Evolutionary conservation across 2,329 filamentous ascomycete species (phyloP).

Genomic region (Intubia oerlemansii): DNA sequence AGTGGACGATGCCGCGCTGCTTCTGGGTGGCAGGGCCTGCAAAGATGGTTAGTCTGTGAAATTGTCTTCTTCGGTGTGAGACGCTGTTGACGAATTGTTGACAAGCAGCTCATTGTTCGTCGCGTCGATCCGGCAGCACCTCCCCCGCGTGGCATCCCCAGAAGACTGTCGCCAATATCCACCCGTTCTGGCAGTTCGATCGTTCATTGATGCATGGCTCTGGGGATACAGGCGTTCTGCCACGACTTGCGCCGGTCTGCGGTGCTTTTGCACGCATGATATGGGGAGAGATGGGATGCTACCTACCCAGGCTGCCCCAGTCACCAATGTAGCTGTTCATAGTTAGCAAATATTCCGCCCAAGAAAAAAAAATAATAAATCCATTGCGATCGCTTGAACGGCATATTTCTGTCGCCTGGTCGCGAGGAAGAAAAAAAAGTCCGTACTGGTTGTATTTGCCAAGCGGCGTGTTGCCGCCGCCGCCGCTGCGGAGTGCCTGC

Average conservation of each 20-base stretch:
- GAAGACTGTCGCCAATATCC: neutral
- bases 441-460: conserved; percentile 24
- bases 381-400: no score
- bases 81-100: neutral
- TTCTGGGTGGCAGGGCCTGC: conserved; percentile 8
- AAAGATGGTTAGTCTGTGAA: neutral
- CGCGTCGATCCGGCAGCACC: no score
- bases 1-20: conserved; percentile 44
- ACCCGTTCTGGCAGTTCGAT: no score
- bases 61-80: neutral
- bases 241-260: no score
- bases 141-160: neutral
- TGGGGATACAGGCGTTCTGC: no score
- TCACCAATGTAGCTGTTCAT: conserved; percentile 42
- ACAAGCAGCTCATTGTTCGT: no score
- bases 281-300: no score
- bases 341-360: conserved; percentile 3
- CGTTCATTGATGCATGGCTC: no score
- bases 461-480: conserved; percentile 18
- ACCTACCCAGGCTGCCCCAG: conserved; percentile 60
- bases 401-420: no score
- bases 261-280: no score
- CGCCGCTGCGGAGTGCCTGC: conserved; percentile 20
- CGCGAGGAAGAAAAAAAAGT: neutral
- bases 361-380: no score